Evolutionary conservation across 148 eudicot genomes (phyloP).

Genomic region (Cornus kousa): DNA sequence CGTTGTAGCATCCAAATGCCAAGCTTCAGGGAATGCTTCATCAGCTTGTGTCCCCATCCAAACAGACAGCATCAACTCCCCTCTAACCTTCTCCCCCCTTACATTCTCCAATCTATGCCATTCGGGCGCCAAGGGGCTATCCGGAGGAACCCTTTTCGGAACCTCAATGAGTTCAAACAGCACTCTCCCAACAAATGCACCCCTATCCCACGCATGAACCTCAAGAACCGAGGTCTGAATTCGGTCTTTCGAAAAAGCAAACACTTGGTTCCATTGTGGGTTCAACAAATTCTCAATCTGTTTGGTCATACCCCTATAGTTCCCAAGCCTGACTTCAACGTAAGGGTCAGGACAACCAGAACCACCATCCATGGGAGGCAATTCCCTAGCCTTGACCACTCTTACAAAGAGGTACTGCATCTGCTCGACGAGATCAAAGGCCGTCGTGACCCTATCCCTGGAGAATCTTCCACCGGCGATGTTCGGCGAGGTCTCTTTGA

Average conservation of each 20-base stretch:
- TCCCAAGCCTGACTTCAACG: slow-evolving; percentile 60
- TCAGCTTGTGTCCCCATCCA: slow-evolving; percentile 52
- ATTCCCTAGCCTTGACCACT: slow-evolving; percentile 51
- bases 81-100: slow-evolving; percentile 26
- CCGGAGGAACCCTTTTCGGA: slow-evolving; percentile 45
- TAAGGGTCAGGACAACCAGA: slow-evolving; percentile 31
- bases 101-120: slow-evolving; percentile 37
- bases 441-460: slow-evolving; percentile 29
- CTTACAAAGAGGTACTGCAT: slow-evolving; percentile 63
- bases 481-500: slow-evolving; percentile 53
- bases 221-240: slow-evolving; percentile 29
- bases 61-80: slow-evolving; percentile 39
- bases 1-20: slow-evolving; percentile 32
- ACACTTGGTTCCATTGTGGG: slow-evolving; percentile 45
- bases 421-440: slow-evolving; percentile 63
- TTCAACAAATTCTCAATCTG: slow-evolving; percentile 23
- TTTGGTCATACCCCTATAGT: slow-evolving; percentile 34
- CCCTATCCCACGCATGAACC: slow-evolving; percentile 38
- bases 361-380: slow-evolving; percentile 24
- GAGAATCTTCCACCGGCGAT: slow-evolving; percentile 34
- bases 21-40: slow-evolving; percentile 39
- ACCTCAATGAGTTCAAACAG: slow-evolving; percentile 30
- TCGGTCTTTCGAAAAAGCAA: slow-evolving; percentile 36
- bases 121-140: slow-evolving; percentile 41
- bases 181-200: slow-evolving; percentile 35